Evolutionary conservation across 179 eudicot species (phyloP).

Genomic region (Drosera spatulata): DNA sequence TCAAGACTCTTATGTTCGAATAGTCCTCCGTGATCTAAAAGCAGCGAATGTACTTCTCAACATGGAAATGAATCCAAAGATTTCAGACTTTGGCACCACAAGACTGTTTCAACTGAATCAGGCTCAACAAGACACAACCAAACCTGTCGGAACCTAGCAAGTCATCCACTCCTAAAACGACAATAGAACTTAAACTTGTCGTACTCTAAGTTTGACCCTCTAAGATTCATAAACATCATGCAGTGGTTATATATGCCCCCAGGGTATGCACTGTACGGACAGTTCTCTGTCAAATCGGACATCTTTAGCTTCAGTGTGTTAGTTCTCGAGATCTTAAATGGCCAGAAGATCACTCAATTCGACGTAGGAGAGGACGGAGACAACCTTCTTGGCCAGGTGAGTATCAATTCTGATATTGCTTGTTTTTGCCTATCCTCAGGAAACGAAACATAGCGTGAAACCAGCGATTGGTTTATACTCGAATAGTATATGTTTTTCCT

Average conservation of each 20-base stretch:
- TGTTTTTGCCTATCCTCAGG: background rate
- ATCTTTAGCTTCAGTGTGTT: conserved; percentile 20
- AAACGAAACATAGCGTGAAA: too few species aligned
- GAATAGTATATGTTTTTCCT: background rate
- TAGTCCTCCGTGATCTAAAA: conserved; percentile 33
- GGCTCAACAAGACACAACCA: too few species aligned
- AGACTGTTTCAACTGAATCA: conserved; percentile 6
- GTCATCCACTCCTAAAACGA: too few species aligned
- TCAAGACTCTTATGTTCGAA: conserved; percentile 25
- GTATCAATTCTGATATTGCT: background rate
- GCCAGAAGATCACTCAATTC: conserved; percentile 10
- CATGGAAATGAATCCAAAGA: conserved; percentile 28
- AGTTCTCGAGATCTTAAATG: conserved; percentile 16
- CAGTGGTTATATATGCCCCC: conserved; percentile 26
- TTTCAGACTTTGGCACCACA: conserved; percentile 42
- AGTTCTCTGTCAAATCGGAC: conserved; percentile 15
- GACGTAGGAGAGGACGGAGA: conserved; percentile 2
- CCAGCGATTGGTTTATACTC: background rate
- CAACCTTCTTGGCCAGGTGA: conserved; percentile 18
- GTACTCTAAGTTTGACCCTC: too few species aligned
- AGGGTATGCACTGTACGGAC: conserved; percentile 15
- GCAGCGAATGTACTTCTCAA: conserved; percentile 31
- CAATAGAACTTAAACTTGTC: too few species aligned
- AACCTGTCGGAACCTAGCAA: too few species aligned
- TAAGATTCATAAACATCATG: too few species aligned